Base-by-base conservation (phyloP, 805 yeast species). In the Candida germanica region DNA sequence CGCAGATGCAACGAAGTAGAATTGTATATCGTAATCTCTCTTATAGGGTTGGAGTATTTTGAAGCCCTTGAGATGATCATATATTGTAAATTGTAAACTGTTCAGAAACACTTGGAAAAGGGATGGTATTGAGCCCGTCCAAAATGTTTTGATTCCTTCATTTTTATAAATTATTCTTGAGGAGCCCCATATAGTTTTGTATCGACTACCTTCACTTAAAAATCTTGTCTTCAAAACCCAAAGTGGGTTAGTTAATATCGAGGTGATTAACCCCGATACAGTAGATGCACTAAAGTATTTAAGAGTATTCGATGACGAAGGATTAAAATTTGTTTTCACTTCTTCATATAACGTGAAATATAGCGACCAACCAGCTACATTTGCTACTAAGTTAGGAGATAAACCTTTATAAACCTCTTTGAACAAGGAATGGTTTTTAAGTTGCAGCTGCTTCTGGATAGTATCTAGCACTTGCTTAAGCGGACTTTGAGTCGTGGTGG, bases 141-240 rank as follows among this genome's bases (percentile, higher is more conserved):
- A 84, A 37, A 84, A 77, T 1, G 82, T 79, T 4, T 41, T 26
- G 0, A 76, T 26, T 0, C 95, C 93, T 48, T 85, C 87, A 1
- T 66, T 62, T 18, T 46, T 48, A 10, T 66, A 43, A 10, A 87
- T 72, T 16, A 68, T 54, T 5, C 39, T 38, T 0, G 79, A 49
- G 1, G 95, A 94, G 40, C 78, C 77, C 13, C 50, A 8, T 5
- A 80, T 59, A 0, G 87, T 77, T 7, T 58, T 57, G 51, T 87
- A 87, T 0, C 86, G 80, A 11, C 71, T 71, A 2, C 74, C 59
- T 2, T 76, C 74, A 13, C 88, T 79, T 50, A 89, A 69, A 46
- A 91, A 82, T 43, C 98, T 70, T 0, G 98, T 93, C 58, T 93
- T 93, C 13, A 93, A 57, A 1, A 93, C 96, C 98, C 98, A 91